phyloP scores from a whole-genome alignment of 257 asterid genomes.

The Nyctanthes arbortristis region DNA sequence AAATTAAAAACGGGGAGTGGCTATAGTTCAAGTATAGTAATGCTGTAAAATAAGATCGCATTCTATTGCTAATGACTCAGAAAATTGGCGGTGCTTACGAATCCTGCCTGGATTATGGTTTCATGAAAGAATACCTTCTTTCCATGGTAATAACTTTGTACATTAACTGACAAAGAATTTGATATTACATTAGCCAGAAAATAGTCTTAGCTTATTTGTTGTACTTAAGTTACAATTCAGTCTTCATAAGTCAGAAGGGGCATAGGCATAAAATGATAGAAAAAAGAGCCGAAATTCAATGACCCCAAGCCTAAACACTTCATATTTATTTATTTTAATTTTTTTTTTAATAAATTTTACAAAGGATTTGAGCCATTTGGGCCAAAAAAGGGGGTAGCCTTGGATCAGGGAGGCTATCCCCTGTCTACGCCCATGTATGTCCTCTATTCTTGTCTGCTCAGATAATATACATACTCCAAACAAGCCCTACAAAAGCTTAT shows the following conservation, averaged over 20 bases:
- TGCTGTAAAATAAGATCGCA: not conserved
- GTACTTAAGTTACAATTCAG: not conserved
- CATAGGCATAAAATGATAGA: too few relatives aligned
- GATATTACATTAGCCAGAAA: not conserved
- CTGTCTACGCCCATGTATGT: too few relatives aligned
- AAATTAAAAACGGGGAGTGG: not conserved
- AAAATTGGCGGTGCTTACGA: not conserved
- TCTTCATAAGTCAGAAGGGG: too few relatives aligned
- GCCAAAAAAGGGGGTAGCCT: too few relatives aligned
- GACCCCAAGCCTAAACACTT: too few relatives aligned
- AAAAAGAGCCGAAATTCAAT: too few relatives aligned
- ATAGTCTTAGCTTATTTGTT: not conserved
- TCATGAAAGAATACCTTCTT: not conserved
- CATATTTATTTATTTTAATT: too few relatives aligned
- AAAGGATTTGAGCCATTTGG: too few relatives aligned
- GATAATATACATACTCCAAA: not conserved
- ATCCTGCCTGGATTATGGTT: not conserved
- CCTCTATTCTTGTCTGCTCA: not conserved
- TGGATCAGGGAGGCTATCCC: too few relatives aligned
- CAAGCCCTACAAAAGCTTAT: not conserved
- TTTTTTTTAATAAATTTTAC: too few relatives aligned
- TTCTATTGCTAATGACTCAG: conserved; percentile 1
- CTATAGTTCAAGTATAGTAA: not conserved
- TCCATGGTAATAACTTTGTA: not conserved
- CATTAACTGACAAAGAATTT: not conserved